phyloP scores from a whole-genome alignment of 1,284 basidiomycete genomes.

The Neonothopanus nambi region DNA sequence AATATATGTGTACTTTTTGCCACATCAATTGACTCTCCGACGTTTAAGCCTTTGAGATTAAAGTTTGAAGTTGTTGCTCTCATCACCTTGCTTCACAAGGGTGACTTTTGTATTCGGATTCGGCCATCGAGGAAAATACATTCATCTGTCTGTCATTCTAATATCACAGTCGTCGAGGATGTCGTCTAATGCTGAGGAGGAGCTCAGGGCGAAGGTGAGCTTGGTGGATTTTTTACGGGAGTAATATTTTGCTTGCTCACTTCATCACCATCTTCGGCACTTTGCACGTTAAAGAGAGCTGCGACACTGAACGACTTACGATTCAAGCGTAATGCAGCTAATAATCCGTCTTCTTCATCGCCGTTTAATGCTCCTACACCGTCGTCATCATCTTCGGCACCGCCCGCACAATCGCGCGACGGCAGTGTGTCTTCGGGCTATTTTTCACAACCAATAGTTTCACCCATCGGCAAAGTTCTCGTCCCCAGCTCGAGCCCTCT shows the following conservation, averaged over 20 bases:
- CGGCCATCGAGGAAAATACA: neutral
- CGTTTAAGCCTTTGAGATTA: slow-evolving; percentile 28
- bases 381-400: slow-evolving; percentile 30
- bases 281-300: slow-evolving; percentile 43
- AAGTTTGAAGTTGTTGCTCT: slow-evolving; percentile 7
- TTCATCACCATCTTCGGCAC: slow-evolving; percentile 18
- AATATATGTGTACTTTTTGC: slow-evolving; percentile 31
- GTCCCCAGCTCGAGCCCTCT: slow-evolving; percentile 75
- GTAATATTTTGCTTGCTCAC: slow-evolving; percentile 18
- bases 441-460: slow-evolving; percentile 33
- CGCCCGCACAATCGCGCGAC: slow-evolving; percentile 52
- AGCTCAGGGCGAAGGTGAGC: slow-evolving; percentile 14
- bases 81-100: neutral
- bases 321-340: slow-evolving; percentile 45
- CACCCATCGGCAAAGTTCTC: slow-evolving; percentile 54
- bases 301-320: slow-evolving; percentile 56
- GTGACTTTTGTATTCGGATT: too few relatives aligned
- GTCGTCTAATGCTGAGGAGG: slow-evolving; percentile 2
- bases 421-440: slow-evolving; percentile 48
- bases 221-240: too few relatives aligned
- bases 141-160: too few relatives aligned
- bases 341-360: slow-evolving; percentile 16
- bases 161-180: neutral
- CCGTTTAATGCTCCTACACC: slow-evolving; percentile 3
- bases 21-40: slow-evolving; percentile 65